Percentiles rank a stretch among this genome's conserved stretches.
Conservation (phyloP, 2,329 filamentous ascomycete species). For the Beauveria sp. region DNA sequence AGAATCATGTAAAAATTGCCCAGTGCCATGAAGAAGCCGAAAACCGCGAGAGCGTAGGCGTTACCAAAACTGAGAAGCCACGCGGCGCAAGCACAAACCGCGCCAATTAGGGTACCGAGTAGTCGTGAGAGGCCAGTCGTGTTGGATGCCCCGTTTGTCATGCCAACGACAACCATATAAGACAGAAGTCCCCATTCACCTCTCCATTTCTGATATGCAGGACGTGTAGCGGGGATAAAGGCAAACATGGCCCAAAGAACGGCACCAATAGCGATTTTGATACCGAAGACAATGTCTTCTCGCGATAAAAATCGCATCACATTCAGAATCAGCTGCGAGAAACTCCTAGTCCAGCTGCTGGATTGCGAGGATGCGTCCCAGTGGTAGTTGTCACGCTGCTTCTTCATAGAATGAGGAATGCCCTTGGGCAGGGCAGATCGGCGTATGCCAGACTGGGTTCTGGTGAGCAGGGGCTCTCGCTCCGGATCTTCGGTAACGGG, state of each 20-base stretch:
- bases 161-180: slow-evolving; percentile 96
- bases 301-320: slow-evolving; percentile 41
- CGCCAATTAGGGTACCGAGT: slow-evolving; percentile 77
- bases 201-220: slow-evolving; percentile 78
- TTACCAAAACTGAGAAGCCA: slow-evolving; percentile 75
- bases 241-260: slow-evolving; percentile 83
- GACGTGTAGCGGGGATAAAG: slow-evolving; percentile 71
- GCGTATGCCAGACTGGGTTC: slow-evolving; percentile 38
- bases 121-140: slow-evolving; percentile 85
- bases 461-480: slow-evolving; percentile 31
- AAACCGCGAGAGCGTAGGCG: slow-evolving; percentile 64
- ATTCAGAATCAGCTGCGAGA: slow-evolving; percentile 39
- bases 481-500: slow-evolving; percentile 32
- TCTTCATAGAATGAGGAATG: slow-evolving; percentile 46
- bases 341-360: slow-evolving; percentile 33
- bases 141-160: slow-evolving; percentile 95
- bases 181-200: slow-evolving; percentile 95
- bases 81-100: slow-evolving; percentile 62
- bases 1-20: slow-evolving; percentile 88
- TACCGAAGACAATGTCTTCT: slow-evolving; percentile 64
- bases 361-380: slow-evolving; percentile 48
- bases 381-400: slow-evolving; percentile 44
- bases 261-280: slow-evolving; percentile 90
- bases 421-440: slow-evolving; percentile 49
- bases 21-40: slow-evolving; percentile 74